Base-by-base conservation (phyloP, 371 early-diverging fungal genomes). In the Mucor sp. region DNA sequence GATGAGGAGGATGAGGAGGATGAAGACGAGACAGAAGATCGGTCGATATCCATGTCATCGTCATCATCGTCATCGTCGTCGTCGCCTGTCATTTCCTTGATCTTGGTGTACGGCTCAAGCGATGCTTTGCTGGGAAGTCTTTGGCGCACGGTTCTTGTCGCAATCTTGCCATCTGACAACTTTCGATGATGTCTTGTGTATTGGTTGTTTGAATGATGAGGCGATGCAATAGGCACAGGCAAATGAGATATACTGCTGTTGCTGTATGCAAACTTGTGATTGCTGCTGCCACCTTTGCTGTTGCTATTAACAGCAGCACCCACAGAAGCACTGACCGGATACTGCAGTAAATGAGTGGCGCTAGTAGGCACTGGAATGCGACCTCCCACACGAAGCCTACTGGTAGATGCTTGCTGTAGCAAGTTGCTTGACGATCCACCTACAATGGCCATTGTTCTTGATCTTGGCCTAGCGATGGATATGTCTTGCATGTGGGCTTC, bases 31-130 rank as follows among this genome's bases (percentile, higher is more conserved):
- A 7, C 27, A 21, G 50, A 50, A 19, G 50, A 50, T 25, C 50
- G 21, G 14, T 50, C 50, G 8, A 50, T 50, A 4, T 50, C 50
- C 7, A 23, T 50, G 4, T 50, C 77, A 53, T 69, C 62, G 55
- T 81, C 79, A 11, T 85, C 85, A 33, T 72, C 76, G 58, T 69
- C 62, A 58, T 81, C 79, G 12, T 85, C 85, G 28, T 72, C 76
- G 58, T 86, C 86, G 25, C 80, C 81, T 7, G 81, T 83, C 0
- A 87, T 79, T 28, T 86, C 89, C 15, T 82, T 81, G 19, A 84
- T 79, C 9, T 86, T 88, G 1, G 80, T 78, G 67, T 85, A 91
- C 1, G 89, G 85, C 35, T 89, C 88, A 41, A 89, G 80, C 4
- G 79, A 79, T 1, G 89, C 79, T 60, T 83, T 83, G 33, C 81